These are phyloP conservation scores for Lolium perenne DNA, from an alignment of 176 grass and related monocot genomes.

Conservation along the genomic window DNA sequence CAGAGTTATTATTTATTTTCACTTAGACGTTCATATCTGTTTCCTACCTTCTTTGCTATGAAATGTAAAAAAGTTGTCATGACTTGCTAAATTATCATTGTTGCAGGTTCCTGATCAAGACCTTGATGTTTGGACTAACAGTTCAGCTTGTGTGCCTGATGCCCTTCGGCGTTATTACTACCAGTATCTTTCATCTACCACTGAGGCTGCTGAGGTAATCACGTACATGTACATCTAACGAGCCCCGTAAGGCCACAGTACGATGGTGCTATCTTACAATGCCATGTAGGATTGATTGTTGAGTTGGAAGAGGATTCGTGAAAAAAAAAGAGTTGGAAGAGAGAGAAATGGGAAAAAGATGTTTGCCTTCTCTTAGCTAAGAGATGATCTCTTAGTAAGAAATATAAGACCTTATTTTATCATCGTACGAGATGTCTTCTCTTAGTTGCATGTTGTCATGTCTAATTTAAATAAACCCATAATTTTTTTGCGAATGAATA, in stretches of 20 bases:
- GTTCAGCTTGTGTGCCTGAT: constrained; percentile 90
- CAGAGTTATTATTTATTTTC: constrained; percentile 13
- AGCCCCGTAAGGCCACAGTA: not conserved
- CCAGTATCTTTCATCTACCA: constrained; percentile 95
- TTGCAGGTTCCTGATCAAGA: constrained; percentile 87
- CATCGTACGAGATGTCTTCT: not conserved
- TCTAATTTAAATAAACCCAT: not conserved
- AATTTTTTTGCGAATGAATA: not conserved
- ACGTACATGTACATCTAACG: constrained; percentile 23
- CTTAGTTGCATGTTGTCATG: not conserved
- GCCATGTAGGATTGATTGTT: not conserved
- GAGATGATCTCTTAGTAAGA: not conserved
- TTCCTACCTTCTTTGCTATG: constrained; percentile 22
- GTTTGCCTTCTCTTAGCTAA: not conserved
- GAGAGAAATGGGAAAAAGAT: not conserved
- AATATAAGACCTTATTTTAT: not conserved
- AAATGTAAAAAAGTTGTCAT: not conserved
- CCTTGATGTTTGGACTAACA: constrained; percentile 86
- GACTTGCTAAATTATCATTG: constrained; percentile 25
- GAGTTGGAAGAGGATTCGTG: not conserved
- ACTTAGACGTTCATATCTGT: constrained; percentile 17
- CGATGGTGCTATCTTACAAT: not conserved
- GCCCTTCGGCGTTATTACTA: constrained; percentile 95
- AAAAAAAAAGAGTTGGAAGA: not conserved
- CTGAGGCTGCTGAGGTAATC: constrained; percentile 88